phyloP scores from a whole-genome alignment of 331 rosid genomes.

The Pyracantha coccinea region DNA sequence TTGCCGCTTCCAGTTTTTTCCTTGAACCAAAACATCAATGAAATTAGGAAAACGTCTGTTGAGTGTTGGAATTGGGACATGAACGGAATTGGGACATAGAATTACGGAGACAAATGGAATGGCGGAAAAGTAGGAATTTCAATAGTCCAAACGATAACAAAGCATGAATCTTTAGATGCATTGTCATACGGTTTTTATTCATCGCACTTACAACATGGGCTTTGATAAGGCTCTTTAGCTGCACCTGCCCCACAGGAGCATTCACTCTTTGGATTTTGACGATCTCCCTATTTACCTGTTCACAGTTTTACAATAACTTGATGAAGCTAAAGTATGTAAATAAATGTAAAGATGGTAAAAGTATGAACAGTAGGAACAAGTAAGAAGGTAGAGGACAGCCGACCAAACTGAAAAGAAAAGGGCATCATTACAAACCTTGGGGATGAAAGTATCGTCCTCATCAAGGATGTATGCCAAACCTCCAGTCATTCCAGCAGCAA shows the following conservation, averaged over 20 bases:
- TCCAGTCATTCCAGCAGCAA: constrained; percentile 99
- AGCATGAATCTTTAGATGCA: neutral
- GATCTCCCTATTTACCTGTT: constrained; percentile 87
- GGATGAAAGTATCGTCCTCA: constrained; percentile 75
- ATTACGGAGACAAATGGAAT: too few relatives aligned
- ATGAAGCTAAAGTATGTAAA: neutral
- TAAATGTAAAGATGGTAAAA: neutral
- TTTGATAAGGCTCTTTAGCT: constrained; percentile 86
- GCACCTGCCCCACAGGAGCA: constrained; percentile 91
- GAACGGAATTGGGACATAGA: neutral
- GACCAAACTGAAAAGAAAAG: neutral
- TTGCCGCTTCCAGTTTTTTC: constrained; percentile 90
- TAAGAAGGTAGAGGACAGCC: neutral
- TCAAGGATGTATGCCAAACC: constrained; percentile 96
- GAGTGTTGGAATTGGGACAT: neutral
- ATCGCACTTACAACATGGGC: constrained; percentile 88
- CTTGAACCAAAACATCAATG: constrained; percentile 25
- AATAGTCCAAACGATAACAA: too few relatives aligned
- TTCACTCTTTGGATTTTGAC: constrained; percentile 87
- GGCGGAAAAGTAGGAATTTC: too few relatives aligned
- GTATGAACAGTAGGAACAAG: too few relatives aligned
- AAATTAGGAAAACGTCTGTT: neutral
- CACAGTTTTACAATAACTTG: constrained; percentile 12
- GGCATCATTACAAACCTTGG: constrained; percentile 54
- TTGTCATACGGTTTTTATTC: constrained; percentile 11